These are phyloP conservation scores for Penicillium canescens DNA, from an alignment of 495 filamentous ascomycete species.

Conservation along the genomic window DNA sequence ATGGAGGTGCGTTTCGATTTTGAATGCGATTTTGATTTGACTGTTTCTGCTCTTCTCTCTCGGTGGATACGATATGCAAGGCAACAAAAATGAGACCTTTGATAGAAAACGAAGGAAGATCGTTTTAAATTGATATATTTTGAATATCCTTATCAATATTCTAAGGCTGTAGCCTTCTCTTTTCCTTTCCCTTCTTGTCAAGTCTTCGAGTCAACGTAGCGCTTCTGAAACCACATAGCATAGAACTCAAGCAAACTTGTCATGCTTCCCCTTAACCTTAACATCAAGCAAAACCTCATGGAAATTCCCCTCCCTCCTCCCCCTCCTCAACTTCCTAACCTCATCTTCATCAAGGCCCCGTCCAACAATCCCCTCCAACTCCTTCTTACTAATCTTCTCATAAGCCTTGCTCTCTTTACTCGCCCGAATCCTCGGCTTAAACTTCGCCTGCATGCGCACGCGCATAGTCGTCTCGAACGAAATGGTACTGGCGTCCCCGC, in stretches of 20 bases:
- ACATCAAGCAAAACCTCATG: constrained; percentile 87
- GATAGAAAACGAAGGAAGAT: too few relatives aligned
- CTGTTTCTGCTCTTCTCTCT: too few relatives aligned
- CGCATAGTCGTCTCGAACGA: constrained; percentile 76
- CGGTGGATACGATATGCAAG: too few relatives aligned
- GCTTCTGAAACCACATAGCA: background rate
- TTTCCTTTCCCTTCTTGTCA: too few relatives aligned
- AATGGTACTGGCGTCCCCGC: constrained; percentile 73
- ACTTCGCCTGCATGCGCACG: constrained; percentile 91
- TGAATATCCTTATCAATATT: too few relatives aligned
- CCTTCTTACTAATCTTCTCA: constrained; percentile 83
- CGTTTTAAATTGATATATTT: background rate
- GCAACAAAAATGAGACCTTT: too few relatives aligned
- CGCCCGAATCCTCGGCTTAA: constrained; percentile 79
- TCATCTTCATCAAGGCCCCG: constrained; percentile 79
- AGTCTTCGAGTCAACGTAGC: too few relatives aligned
- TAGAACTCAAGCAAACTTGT: constrained; percentile 72
- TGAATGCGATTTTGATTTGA: too few relatives aligned
- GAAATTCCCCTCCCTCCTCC: constrained; percentile 80
- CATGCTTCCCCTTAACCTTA: constrained; percentile 93
- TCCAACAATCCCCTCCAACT: constrained; percentile 82
- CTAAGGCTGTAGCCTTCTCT: too few relatives aligned
- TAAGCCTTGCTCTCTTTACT: constrained; percentile 75
- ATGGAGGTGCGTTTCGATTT: too few relatives aligned
- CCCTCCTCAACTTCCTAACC: constrained; percentile 77